Evolutionary conservation across 495 filamentous ascomycete species (phyloP).

Genomic region (Penicillium canescens): DNA sequence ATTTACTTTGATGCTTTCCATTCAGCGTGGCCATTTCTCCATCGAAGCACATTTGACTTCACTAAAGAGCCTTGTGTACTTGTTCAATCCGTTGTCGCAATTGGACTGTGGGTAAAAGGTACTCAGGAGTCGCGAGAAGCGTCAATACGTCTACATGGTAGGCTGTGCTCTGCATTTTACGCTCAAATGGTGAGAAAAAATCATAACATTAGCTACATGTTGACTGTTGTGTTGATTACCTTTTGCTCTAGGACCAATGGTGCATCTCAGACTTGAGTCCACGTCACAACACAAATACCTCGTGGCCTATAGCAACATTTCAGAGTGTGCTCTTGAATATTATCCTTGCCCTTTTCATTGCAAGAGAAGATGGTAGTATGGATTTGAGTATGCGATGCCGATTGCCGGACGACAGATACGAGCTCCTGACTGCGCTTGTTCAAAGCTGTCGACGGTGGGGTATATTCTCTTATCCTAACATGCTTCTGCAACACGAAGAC

Average conservation of each 20-base stretch:
- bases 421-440: slow-evolving; percentile 15
- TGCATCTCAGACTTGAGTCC: background rate
- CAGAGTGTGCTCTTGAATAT: slow-evolving; percentile 23
- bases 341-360: slow-evolving; percentile 16
- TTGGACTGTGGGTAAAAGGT: slow-evolving; percentile 21
- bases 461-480: slow-evolving; percentile 25
- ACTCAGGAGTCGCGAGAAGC: slow-evolving; percentile 4
- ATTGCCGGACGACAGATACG: slow-evolving; percentile 4
- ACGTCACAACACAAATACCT: background rate
- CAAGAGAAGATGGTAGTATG: background rate
- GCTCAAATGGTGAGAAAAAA: slow-evolving; percentile 15
- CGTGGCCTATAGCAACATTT: slow-evolving; percentile 23
- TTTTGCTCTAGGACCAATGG: slow-evolving; percentile 7
- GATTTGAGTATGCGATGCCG: slow-evolving; percentile 11
- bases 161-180: slow-evolving; percentile 14
- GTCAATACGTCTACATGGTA: slow-evolving; percentile 15
- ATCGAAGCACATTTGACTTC: slow-evolving; percentile 18
- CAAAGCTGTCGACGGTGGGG: slow-evolving; percentile 12
- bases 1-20: slow-evolving; percentile 19
- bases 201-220: background rate
- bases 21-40: slow-evolving; percentile 21
- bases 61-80: slow-evolving; percentile 17
- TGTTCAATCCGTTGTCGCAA: slow-evolving; percentile 20
- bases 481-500: slow-evolving; percentile 13
- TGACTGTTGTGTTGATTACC: background rate